Conservation (phyloP, 1,284 basidiomycete genomes). For the Ustilago bromivora region DNA sequence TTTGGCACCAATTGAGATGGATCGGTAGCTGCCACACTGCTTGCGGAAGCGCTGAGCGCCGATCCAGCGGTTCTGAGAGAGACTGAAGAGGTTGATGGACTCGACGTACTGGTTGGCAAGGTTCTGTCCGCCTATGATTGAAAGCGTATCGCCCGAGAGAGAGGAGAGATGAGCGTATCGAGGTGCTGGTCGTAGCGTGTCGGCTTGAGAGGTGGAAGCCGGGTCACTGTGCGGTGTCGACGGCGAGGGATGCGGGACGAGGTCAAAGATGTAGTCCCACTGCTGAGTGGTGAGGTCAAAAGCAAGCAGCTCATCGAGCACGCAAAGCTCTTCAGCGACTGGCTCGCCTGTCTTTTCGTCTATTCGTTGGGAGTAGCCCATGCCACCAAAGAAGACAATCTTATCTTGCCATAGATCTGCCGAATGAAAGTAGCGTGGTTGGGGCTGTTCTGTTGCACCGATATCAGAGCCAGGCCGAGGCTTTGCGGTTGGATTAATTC, state of each 20-base stretch:
- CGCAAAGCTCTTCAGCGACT: constrained; percentile 52
- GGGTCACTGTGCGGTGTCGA: constrained; percentile 4
- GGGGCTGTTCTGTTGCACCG: constrained; percentile 37
- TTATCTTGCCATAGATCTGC: constrained; percentile 63
- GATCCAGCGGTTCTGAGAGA: constrained; percentile 51
- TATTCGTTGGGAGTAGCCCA: constrained; percentile 54
- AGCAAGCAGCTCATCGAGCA: constrained; percentile 61
- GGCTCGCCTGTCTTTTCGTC: constrained; percentile 8
- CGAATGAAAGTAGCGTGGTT: constrained; percentile 65
- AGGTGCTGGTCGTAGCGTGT: constrained; percentile 39
- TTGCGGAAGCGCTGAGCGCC: constrained; percentile 49
- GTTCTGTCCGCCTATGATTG: constrained; percentile 94
- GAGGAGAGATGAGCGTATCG: constrained; percentile 65
- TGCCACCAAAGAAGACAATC: constrained; percentile 64
- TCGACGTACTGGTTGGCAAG: constrained; percentile 72
- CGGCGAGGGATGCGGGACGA: constrained; percentile 11
- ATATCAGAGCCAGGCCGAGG: not conserved
- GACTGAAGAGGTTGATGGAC: constrained; percentile 60
- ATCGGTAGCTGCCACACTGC: constrained; percentile 63
- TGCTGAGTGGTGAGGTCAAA: constrained; percentile 55
- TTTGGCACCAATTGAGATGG: constrained; percentile 50
- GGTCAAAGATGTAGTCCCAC: constrained; percentile 58
- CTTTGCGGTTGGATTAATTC: constrained; percentile 25
- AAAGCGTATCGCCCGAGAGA: constrained; percentile 72
- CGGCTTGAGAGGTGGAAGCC: constrained; percentile 19